Evolutionary conservation across 2,329 filamentous ascomycete genomes (phyloP), one percentile per base, ranked within the genome.

Genomic region (Penicillium digitatum): DNA sequence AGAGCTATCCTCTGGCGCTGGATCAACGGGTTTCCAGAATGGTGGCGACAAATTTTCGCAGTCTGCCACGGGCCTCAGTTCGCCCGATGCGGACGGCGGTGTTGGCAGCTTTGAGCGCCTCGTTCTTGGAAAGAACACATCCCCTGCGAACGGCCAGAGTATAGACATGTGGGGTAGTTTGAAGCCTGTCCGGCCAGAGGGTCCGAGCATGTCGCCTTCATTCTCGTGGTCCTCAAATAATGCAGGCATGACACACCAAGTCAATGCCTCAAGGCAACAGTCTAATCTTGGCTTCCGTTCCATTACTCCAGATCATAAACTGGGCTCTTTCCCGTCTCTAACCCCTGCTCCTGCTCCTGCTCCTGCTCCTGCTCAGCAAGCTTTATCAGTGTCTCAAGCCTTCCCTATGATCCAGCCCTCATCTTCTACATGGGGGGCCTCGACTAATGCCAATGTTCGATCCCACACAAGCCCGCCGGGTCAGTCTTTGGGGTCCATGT

Each of bases 91-190:
- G n/a, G 78, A 78, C n/a, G 80, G 76, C 16, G 80, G 77, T 12
- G 63, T 66, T 26, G 81, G 88, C 55, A 90, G 95, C 67, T 99
- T 97, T 67, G 92, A 96, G 70, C 84, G 84, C 2, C 83, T 99
- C 2, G 92, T 99, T 48, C 90, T 95, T 66, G 93, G 93, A 9
- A 84, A 83, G 53, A 76, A 57, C 8, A 16, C 60, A 5, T 58
- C 79, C 44, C 74, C 67, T 27, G 72, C 68, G n/a, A 67, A 63
- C 52, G 62, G 59, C 47, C 67, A 66, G 26, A 69, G 70, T 50
- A 66, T 59, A 14, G 66, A 70, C 52, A 58, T 66, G 16, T 74
- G 70, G 71, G 67, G 66, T 48, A 63, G 55, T 14, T 62, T 69
- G 63, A 70, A 63, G 58, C 65, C 66, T 57, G 69, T 8, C 20